These are phyloP conservation scores for Boletus sp. DNA, from an alignment of 1,284 basidiomycete species.

Conservation along the genomic window DNA sequence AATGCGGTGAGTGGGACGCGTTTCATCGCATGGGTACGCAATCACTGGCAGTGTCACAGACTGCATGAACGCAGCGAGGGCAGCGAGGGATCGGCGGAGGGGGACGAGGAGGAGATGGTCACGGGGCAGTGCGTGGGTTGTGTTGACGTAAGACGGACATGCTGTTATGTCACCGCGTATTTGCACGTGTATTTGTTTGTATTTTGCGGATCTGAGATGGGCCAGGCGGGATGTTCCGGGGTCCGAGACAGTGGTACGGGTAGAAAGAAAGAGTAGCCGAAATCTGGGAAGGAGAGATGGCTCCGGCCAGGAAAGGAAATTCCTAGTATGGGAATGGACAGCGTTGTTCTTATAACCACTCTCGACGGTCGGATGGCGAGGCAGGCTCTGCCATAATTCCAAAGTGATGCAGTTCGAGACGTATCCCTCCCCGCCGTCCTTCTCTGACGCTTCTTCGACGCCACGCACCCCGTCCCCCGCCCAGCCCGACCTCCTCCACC, in stretches of 20 bases:
- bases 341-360: conserved; percentile 42
- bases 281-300: conserved; percentile 42
- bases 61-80: neutral
- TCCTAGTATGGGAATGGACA: conserved; percentile 27
- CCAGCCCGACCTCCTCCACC: conserved; percentile 46
- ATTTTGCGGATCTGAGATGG: conserved; percentile 34
- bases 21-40: conserved; percentile 20
- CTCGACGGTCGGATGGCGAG: conserved; percentile 18
- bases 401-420: conserved; percentile 65
- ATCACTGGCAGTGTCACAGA: conserved; percentile 33
- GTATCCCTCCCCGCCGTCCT: conserved; percentile 55
- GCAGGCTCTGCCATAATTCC: conserved; percentile 17
- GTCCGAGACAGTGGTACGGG: conserved; percentile 38
- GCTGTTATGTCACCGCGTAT: conserved; percentile 39
- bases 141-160: conserved; percentile 40
- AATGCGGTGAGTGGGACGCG: conserved; percentile 6
- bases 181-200: conserved; percentile 23
- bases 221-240: conserved; percentile 39
- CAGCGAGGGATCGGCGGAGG: conserved; percentile 19
- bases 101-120: neutral
- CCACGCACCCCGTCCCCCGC: conserved; percentile 72
- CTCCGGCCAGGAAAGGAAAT: conserved; percentile 28
- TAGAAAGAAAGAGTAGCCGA: conserved; percentile 44
- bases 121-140: conserved; percentile 39
- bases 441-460: conserved; percentile 59